These are phyloP conservation scores for Peniophora sp. DNA, from an alignment of 1,284 basidiomycete species.

Conservation along the genomic window DNA sequence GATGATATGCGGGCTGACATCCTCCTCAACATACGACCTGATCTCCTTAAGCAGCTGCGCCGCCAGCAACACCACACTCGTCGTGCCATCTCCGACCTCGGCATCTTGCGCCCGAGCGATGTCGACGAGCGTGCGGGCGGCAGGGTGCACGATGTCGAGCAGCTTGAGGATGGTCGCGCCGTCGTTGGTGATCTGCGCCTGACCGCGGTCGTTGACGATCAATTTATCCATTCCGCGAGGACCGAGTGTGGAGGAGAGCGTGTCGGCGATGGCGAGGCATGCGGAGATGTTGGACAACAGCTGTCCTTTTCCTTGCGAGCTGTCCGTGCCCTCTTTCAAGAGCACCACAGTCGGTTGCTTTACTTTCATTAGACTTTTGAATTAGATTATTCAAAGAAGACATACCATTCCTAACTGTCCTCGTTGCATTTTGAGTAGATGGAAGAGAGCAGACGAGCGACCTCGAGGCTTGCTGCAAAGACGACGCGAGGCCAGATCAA, in stretches of 20 bases:
- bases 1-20: constrained; percentile 95
- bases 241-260: constrained; percentile 91
- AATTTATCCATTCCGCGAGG: constrained; percentile 99
- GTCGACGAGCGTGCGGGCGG: constrained; percentile 93
- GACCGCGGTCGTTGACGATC: constrained; percentile 85
- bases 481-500: constrained; percentile 3
- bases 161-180: constrained; percentile 97
- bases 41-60: constrained; percentile 95
- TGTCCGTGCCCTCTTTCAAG: constrained; percentile 92
- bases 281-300: constrained; percentile 95
- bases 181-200: constrained; percentile 98
- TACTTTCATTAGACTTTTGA: background rate
- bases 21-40: constrained; percentile 90
- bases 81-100: constrained; percentile 98
- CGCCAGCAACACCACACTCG: constrained; percentile 89
- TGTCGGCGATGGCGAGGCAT: constrained; percentile 86
- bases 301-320: constrained; percentile 92
- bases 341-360: constrained; percentile 95
- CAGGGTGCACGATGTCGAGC: constrained; percentile 96
- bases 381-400: background rate
- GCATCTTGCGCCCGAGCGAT: constrained; percentile 98
- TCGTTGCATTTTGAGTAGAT: constrained; percentile 82
- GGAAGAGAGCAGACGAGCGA: constrained; percentile 94
- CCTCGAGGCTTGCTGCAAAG: constrained; percentile 53
- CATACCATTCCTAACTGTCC: constrained; percentile 63